phyloP scores from a whole-genome alignment of 306 rosid species.

The Ormosia semicastrata region DNA sequence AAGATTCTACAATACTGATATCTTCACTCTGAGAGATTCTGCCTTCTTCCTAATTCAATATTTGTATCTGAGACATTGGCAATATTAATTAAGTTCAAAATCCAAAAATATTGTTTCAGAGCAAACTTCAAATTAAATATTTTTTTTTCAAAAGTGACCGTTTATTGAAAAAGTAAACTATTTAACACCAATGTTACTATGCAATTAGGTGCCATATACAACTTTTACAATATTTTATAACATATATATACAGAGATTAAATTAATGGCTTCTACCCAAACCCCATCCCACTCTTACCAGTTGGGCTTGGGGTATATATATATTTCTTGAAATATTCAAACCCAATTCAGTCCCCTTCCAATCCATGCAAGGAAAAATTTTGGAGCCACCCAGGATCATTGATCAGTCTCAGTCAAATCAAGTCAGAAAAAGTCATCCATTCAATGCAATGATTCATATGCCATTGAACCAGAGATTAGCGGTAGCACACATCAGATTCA shows the following conservation, averaged over 20 bases:
- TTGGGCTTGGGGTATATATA: neutral
- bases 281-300: neutral
- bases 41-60: neutral
- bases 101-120: neutral
- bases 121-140: neutral
- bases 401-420: conserved; percentile 32
- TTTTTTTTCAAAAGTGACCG: neutral
- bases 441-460: neutral
- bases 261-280: neutral
- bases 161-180: neutral
- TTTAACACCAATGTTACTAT: neutral
- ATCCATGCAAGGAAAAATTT: neutral
- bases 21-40: neutral
- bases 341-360: neutral
- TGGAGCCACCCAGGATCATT: neutral
- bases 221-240: no score
- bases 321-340: neutral
- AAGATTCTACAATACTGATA: neutral
- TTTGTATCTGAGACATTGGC: neutral
- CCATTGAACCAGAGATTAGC: neutral
- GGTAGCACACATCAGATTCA: neutral
- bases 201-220: neutral
- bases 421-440: conserved; percentile 3
- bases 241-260: neutral
- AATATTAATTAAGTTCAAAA: neutral